A percentile compares a stretch with the other conserved stretches of the same genome.
Conservation (phyloP, 371 early-diverging fungal genomes). For the Choanephora cucurbitarum region DNA sequence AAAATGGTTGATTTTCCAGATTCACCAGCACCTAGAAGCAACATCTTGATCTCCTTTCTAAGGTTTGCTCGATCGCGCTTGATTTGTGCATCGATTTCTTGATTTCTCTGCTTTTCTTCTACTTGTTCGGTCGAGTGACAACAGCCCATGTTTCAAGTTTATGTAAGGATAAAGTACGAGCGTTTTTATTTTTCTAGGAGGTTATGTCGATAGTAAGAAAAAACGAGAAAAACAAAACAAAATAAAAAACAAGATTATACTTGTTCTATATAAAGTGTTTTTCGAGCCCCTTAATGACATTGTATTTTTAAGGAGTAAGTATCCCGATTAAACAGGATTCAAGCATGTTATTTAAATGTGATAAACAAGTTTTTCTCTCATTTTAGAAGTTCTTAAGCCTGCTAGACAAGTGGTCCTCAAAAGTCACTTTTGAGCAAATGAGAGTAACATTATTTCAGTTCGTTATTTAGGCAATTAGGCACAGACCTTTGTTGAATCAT, state of each 20-base stretch:
- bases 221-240: not conserved
- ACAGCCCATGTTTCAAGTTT: constrained; percentile 79
- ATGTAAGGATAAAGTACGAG: not conserved
- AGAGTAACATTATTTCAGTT: too few relatives aligned
- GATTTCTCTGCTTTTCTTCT: constrained; percentile 80
- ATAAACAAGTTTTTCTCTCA: not conserved
- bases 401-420: too few relatives aligned
- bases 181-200: not conserved
- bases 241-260: not conserved
- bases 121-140: constrained; percentile 82
- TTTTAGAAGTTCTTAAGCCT: too few relatives aligned
- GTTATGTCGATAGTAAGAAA: too few relatives aligned
- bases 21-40: constrained; percentile 95
- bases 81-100: constrained; percentile 89
- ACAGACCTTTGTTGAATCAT: too few relatives aligned
- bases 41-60: constrained; percentile 93
- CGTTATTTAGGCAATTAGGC: too few relatives aligned
- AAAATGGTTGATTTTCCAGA: constrained; percentile 96
- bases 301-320: constrained; percentile 38
- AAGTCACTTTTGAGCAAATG: too few relatives aligned
- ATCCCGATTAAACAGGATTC: constrained; percentile 13
- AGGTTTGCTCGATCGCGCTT: constrained; percentile 75
- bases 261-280: not conserved
- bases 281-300: not conserved
- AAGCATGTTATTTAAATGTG: constrained; percentile 5